Percentiles rank a stretch among this genome's conserved stretches.
Conservation (phyloP, 73 alveolate species). For the Breviolum minutum region DNA sequence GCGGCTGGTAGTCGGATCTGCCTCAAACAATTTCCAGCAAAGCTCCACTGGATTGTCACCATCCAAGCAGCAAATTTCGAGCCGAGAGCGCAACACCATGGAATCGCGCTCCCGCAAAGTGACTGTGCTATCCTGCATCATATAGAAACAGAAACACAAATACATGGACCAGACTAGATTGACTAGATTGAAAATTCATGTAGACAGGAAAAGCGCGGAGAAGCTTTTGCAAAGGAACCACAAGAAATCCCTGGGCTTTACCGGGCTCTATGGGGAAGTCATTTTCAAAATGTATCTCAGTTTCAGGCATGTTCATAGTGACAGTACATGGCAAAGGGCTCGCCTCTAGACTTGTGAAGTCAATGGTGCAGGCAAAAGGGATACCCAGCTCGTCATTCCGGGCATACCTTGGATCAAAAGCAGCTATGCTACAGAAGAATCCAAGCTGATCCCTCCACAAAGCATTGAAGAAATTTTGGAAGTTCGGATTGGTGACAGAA, state of each 20-base stretch:
- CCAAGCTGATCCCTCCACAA: background rate
- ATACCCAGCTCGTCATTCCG: conserved; percentile 99
- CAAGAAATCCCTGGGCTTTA: too few relatives aligned
- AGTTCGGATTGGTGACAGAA: background rate
- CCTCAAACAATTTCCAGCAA: background rate
- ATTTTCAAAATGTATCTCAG: background rate
- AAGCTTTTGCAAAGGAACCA: background rate
- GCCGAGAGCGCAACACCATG: conserved; percentile 49
- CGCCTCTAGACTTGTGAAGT: conserved; percentile 96
- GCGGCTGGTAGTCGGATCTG: conserved; percentile 88
- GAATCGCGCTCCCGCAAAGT: conserved; percentile 82
- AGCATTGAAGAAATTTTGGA: background rate
- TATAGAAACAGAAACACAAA: background rate
- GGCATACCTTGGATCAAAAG: conserved; percentile 97
- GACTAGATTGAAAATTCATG: background rate
- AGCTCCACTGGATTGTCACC: background rate
- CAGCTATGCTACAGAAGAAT: background rate
- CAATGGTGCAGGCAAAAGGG: conserved; percentile 99
- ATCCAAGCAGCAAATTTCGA: background rate
- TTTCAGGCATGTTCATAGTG: too few relatives aligned
- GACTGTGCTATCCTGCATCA: conserved; percentile 56
- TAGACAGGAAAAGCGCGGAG: background rate
- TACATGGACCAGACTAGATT: background rate
- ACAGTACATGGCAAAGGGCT: background rate
- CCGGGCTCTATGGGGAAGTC: too few relatives aligned